Base-by-base conservation (phyloP, 1,284 basidiomycete genomes). In the Ganoderma meredithae region DNA sequence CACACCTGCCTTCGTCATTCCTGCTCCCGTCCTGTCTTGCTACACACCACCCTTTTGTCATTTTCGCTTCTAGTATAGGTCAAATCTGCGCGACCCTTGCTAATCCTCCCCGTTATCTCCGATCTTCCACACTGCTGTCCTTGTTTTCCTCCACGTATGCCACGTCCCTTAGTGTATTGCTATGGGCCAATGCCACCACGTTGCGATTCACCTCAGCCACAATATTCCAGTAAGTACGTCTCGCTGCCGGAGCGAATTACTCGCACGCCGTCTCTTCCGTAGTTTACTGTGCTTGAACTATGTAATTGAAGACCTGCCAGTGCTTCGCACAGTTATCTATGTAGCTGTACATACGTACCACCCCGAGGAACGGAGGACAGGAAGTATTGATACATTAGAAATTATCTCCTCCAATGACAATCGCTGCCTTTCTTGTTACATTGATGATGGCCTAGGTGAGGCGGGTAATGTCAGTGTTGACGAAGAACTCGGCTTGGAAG, bases 401-500 rank as follows among this genome's bases (percentile, higher is more conserved):
- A 13, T 9, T 52, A 47, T 12, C 19, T 12, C 12, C 47, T 25
- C 47, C 17, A 13, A 12, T 3, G 13, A 52, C 25, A 10, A 4
- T 25, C 12, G 9, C 47, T 27, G 22, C 47, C 47, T 25, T 52
- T 25, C 47, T 52, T 52, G 22, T 25, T 13, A 10, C 22, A 22
- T 25, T 12, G 12, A 6, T 13, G 10, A 13, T n/a, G 47, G 22
- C 22, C n/a, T 41, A 86, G 12, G 80, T 73, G 33, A 89, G 73
- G 69, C 76, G 80, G 2, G 83, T 86, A 8, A 90, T 81, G 19
- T 84, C 81, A 6, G 80, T 82, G 74, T 91, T 84, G 40, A 95
- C 87, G 77, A 95, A 95, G 53, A 85, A 76, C 7, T 80, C 79
- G 19, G 91, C 77, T 41, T 87, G 77, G 81, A 91, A 93, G 0